Evolutionary conservation across 164 flowering plant genomes (phyloP), one percentile per base, ranked within the genome.

Genomic region (Liquidambar formosana): DNA sequence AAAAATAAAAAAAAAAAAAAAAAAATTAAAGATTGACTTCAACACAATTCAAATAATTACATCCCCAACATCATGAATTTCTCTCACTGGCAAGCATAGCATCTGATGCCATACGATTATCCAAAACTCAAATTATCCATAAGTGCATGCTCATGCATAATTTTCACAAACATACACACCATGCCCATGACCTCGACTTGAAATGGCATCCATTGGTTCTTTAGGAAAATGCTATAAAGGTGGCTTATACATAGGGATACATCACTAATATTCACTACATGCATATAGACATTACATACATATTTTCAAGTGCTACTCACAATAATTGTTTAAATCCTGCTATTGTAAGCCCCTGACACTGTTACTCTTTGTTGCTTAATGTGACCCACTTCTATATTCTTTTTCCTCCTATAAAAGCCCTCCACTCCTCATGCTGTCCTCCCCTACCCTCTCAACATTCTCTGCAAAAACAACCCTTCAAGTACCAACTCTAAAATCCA

Each of bases 331-430:
- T 18, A 49, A 48, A 16, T 61, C 70, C 67, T 76, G 79, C 68
- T 59, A 72, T 69, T 77, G 75, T 67, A 61, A 77, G 74, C 79
- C 67, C 71, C 64, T 63, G 73, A 61, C 25, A 73, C 78, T 75
- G 67, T 73, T 77, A 28, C 47, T 38, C 70, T 68, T 68, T 45
- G 38, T 76, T 69, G 71, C 70, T 44, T 25, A 64, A 65, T 46
- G 63, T 81, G 86, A 84, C 81, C 82, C 85, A 81, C 80, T 60
- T 70, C 70, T 53, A 48, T 2, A 58, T 27, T 60, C 75, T 63
- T 78, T 76, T 64, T 66, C 54, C 15, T 18, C 70, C 85, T 85
- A 85, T 85, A 78, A 82, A 85, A 63, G n/a, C 75, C 76, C 75
- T 28, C 48, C 70, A 58, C 64, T 58, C 38, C 73, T 68, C 79